A percentile compares a stretch with the other conserved stretches of the same genome.
Conservation (phyloP, 73 alveolate species). For the Paramecium tetraurelia region DNA sequence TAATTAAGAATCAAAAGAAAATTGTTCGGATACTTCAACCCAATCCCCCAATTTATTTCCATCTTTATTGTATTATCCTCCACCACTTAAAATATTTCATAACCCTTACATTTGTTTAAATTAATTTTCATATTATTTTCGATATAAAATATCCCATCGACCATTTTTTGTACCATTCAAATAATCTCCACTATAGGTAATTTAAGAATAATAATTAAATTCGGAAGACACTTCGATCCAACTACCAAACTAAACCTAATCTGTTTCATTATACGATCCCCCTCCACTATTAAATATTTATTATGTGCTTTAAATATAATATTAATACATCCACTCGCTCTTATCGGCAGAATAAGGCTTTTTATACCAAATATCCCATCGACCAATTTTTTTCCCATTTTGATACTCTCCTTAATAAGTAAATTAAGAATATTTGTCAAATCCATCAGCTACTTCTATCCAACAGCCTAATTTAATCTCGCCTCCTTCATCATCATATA, state of each 20-base stretch:
- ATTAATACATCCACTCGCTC: too few relatives aligned
- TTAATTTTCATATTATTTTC: background rate
- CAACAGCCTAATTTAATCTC: background rate
- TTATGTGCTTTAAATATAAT: too few relatives aligned
- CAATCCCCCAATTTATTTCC: background rate
- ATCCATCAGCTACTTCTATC: background rate
- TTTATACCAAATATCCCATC: background rate
- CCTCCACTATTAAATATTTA: background rate
- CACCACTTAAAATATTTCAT: background rate
- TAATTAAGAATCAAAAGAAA: background rate
- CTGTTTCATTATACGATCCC: background rate
- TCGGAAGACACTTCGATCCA: background rate
- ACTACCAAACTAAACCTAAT: background rate
- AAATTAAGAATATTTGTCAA: background rate
- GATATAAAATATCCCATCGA: background rate
- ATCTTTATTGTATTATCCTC: background rate
- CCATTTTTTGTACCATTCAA: background rate
- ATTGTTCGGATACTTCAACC: background rate
- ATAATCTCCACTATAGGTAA: background rate
- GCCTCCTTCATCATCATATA: background rate
- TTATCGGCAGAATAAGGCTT: too few relatives aligned
- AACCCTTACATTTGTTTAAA: too few relatives aligned
- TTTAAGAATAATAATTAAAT: background rate
- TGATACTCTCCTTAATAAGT: background rate
- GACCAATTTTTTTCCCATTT: background rate